phyloP scores from a whole-genome alignment of 257 asterid species.

The Thymus mandschuricus region DNA sequence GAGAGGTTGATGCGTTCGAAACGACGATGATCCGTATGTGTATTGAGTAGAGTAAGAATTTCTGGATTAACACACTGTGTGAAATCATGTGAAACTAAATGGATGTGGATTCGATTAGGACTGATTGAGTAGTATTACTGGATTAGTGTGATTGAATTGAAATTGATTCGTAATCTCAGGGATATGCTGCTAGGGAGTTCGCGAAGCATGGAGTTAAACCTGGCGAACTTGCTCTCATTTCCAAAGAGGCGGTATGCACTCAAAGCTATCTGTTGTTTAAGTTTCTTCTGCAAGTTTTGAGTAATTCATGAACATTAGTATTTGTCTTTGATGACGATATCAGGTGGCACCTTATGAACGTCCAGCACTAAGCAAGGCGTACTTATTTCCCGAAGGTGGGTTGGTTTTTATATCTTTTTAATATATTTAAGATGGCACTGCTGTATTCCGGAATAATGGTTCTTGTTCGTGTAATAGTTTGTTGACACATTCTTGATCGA shows the following conservation, averaged over 20 bases:
- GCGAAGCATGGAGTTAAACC: constrained; percentile 76
- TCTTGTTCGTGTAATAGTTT: neutral
- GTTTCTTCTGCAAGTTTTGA: neutral
- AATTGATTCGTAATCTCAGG: constrained; percentile 43
- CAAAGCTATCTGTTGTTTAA: neutral
- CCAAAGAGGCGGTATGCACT: constrained; percentile 82
- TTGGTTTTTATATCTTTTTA: constrained; percentile 22
- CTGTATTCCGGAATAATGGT: neutral
- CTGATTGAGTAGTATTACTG: neutral
- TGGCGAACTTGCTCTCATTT: constrained; percentile 75
- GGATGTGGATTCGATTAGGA: too few species aligned
- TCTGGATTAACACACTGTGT: neutral
- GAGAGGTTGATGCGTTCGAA: neutral
- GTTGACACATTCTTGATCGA: neutral
- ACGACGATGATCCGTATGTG: neutral
- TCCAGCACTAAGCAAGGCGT: constrained; percentile 94
- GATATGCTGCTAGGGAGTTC: constrained; percentile 88
- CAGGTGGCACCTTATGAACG: constrained; percentile 99
- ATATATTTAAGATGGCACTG: neutral
- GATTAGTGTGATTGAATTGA: neutral
- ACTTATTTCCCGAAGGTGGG: constrained; percentile 94
- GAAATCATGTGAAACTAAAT: too few species aligned
- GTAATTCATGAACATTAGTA: neutral
- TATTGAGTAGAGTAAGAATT: neutral
- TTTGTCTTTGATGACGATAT: constrained; percentile 34